These are phyloP conservation scores for Endoconidiophora laricicola DNA, from an alignment of 2,329 filamentous ascomycete species.

Conservation along the genomic window DNA sequence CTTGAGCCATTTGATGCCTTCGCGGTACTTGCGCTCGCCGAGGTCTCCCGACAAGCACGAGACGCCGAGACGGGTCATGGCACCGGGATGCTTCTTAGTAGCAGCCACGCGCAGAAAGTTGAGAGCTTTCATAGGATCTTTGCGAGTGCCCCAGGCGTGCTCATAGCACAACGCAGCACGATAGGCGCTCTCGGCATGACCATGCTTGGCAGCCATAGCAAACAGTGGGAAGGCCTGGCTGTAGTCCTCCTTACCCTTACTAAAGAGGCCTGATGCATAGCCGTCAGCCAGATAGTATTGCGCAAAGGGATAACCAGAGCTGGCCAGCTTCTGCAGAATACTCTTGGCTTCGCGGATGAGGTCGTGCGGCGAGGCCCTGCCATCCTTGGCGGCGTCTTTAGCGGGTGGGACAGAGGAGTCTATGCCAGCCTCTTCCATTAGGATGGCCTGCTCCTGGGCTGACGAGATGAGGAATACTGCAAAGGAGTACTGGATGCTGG, in stretches of 20 bases:
- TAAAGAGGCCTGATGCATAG: constrained; percentile 86
- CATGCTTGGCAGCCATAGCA: constrained; percentile 84
- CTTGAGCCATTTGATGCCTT: constrained; percentile 94
- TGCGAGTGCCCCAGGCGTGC: constrained; percentile 90
- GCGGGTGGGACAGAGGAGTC: constrained; percentile 13
- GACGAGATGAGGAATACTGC: constrained; percentile 85
- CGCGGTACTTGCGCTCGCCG: constrained; percentile 70
- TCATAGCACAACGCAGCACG: constrained; percentile 90
- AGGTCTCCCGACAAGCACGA: constrained; percentile 83
- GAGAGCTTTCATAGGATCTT: constrained; percentile 78
- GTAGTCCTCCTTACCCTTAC: constrained; percentile 83
- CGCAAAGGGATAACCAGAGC: constrained; percentile 84
- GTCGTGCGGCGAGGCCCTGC: constrained; percentile 40
- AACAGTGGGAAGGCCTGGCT: constrained; percentile 87
- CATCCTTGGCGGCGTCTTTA: constrained; percentile 20
- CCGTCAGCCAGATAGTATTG: constrained; percentile 96
- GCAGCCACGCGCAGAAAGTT: constrained; percentile 85
- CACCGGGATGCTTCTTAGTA: constrained; percentile 86
- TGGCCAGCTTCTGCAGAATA: constrained; percentile 73
- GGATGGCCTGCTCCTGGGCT: constrained; percentile 58
- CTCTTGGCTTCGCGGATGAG: constrained; percentile 74
- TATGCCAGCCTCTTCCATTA: constrained; percentile 28
- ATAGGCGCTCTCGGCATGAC: constrained; percentile 90
- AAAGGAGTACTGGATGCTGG: constrained; percentile 86
- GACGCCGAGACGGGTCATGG: constrained; percentile 80